Base-by-base conservation (phyloP, 2,329 filamentous ascomycete species). In the Biscogniauxia sp. region DNA sequence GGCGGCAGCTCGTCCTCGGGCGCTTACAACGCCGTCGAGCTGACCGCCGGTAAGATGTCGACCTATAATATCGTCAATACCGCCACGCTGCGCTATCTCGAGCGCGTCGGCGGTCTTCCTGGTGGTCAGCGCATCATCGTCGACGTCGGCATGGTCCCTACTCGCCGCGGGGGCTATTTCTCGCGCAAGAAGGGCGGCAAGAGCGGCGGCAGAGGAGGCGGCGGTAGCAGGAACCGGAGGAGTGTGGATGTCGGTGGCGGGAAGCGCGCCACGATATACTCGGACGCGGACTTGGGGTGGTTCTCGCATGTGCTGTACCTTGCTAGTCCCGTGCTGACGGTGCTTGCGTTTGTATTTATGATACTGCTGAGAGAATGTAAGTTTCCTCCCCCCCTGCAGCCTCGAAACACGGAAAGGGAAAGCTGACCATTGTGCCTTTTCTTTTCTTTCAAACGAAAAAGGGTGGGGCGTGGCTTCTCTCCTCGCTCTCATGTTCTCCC, bases 131-230 rank as follows among this genome's bases (percentile, higher is more conserved):
- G 83, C 20, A 77, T 87, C 37, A 83, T 84, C 9, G 73, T 88
- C 28, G 80, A 86, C 67, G 79, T 88, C 20, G 83, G 85, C 2
- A 80, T 81, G 72, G 75, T 85, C 41, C 83, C 84, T 55, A 77
- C 81, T 20, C 67, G 68, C 17, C 37, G 37, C 15, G 15, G 13
- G 15, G 66, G 53, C 20, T 69, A 68, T 53, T 63, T 68, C 28
- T 64, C 61, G 28, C 60, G 61, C 67, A 66, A 60, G 67, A 70
- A 20, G 62, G 76, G 37, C 70, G 67, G 60, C 66, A 66, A 20
- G 64, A 67, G 56, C 66, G 70, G 20, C 63, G 76, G 37, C 70
- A 67, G 60, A 66, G 66, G 20, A 64, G 68, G 56, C 65, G 67
- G 50, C 9, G 50, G 50, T 20, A 13, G 50, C 19, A 51, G 50